phyloP scores from a whole-genome alignment of 108 stramenopile genomes.

The Cyclotella baltica region DNA sequence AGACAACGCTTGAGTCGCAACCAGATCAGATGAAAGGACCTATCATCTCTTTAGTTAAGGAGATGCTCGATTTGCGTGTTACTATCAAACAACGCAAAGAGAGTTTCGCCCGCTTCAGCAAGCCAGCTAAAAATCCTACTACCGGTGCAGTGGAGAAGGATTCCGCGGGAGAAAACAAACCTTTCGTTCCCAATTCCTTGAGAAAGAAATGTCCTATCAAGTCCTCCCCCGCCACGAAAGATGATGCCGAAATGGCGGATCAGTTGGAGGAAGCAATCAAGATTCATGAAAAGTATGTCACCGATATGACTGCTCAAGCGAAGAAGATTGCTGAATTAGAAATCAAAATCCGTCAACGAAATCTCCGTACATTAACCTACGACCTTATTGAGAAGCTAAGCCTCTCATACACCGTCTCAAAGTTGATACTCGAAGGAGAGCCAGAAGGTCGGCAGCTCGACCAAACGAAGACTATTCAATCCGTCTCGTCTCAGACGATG shows the following conservation, averaged over 20 bases:
- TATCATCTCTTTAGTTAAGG: neutral
- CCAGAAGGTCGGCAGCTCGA: no score
- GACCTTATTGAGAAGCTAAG: no score
- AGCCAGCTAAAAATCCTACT: neutral
- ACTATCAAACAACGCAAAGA: conserved; percentile 8
- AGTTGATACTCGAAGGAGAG: no score
- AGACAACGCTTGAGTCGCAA: conserved; percentile 5
- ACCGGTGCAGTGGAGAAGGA: conserved; percentile 2
- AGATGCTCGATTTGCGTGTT: conserved; percentile 12
- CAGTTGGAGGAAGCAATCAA: neutral
- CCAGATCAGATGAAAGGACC: neutral
- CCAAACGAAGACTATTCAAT: neutral
- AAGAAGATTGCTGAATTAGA: neutral
- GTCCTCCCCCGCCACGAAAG: neutral
- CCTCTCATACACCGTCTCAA: no score
- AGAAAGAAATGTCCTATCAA: conserved; percentile 1
- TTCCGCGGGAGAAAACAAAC: neutral
- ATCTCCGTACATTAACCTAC: no score
- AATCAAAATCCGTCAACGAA: no score
- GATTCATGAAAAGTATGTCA: neutral
- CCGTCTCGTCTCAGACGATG: no score
- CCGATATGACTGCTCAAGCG: neutral
- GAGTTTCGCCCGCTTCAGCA: conserved; percentile 12
- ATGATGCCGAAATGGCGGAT: neutral
- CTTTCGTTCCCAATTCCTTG: neutral